Conservation (phyloP, 2,329 filamentous ascomycete genomes). For the Colletotrichum eremochloae region DNA sequence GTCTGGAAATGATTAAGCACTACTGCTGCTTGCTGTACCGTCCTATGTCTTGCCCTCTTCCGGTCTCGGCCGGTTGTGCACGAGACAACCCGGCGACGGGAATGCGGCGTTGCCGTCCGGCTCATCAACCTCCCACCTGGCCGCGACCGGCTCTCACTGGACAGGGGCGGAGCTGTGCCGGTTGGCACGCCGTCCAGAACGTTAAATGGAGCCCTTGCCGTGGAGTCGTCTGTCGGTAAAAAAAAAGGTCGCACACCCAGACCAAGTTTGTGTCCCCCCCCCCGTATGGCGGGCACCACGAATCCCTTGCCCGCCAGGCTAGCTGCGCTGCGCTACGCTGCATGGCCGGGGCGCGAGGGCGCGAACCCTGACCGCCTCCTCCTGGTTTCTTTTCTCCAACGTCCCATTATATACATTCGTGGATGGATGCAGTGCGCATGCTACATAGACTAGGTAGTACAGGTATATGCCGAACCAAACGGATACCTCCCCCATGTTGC, state of each 20-base stretch:
- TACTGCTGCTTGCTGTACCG: not conserved
- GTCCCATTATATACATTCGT: slow-evolving; percentile 11
- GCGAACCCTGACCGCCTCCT: slow-evolving; percentile 9
- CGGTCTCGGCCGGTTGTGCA: slow-evolving; percentile 8
- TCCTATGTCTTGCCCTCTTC: slow-evolving; percentile 3
- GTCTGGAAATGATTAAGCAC: not conserved
- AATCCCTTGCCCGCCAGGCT: not conserved
- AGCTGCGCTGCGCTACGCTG: not conserved
- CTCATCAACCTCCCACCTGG: slow-evolving; percentile 11
- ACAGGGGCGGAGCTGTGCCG: slow-evolving; percentile 24
- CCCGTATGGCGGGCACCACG: slow-evolving; percentile 1
- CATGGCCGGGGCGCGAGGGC: slow-evolving; percentile 1
- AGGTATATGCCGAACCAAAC: not conserved
- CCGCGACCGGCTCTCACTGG: slow-evolving; percentile 11
- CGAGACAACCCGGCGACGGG: not conserved
- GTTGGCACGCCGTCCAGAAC: slow-evolving; percentile 10
- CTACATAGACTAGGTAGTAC: not conserved
- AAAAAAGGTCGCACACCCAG: not conserved
- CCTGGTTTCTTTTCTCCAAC: slow-evolving; percentile 22
- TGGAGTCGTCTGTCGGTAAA: slow-evolving; percentile 26
- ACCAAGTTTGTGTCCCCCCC: slow-evolving; percentile 2
- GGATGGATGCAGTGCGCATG: slow-evolving; percentile 10
- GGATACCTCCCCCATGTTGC: not conserved
- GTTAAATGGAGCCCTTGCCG: not conserved
- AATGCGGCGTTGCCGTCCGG: slow-evolving; percentile 3